Evolutionary conservation across 139 green algal genomes (phyloP), one percentile per base, ranked within the genome.

Genomic region (Chlorella vulgaris): DNA sequence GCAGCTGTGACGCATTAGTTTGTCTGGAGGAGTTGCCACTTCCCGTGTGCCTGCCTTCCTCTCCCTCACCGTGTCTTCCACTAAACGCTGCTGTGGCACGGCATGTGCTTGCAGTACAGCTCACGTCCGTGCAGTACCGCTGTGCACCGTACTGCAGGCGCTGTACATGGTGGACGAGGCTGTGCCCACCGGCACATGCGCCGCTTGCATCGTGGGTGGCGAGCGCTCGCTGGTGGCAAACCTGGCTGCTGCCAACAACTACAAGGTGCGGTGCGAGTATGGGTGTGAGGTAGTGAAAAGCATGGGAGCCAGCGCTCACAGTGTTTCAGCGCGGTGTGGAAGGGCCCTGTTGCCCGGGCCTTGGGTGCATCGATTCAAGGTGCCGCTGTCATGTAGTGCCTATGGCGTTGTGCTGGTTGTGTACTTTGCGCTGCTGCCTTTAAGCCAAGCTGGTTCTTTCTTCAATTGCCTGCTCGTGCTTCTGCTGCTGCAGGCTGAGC

Each of bases 221-320:
- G 97, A 99, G 86, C 93, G 97, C 82, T 97, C 91, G 10, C 88
- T 99, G 71, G 93, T 98, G 10, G 96, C 97, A 69, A 97, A 99
- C 90, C 87, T 99, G 69, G 92, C 93, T 5, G 97, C 97, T 19
- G 97, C 97, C 67, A 99, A 99, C 91, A 98, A 98, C 90, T 99
- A 98, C 89, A 99, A 99, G 92, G 88, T 93, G 69, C 21, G 65
- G 10, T 76, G 68, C 40, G 36, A 26, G 8, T 60, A 10, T n/a
- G n/a, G n/a, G n/a, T n/a, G n/a, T n/a, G n/a, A n/a, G n/a, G n/a
- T n/a, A n/a, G n/a, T n/a, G n/a, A n/a, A n/a, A n/a, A n/a, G n/a
- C n/a, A n/a, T n/a, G n/a, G n/a, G n/a, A n/a, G n/a, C n/a, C n/a
- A n/a, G n/a, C n/a, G n/a, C n/a, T n/a, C n/a, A n/a, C n/a, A n/a